These are phyloP conservation scores for Aspergillus niger DNA, from an alignment of 2,329 filamentous ascomycete species.

Conservation along the genomic window DNA sequence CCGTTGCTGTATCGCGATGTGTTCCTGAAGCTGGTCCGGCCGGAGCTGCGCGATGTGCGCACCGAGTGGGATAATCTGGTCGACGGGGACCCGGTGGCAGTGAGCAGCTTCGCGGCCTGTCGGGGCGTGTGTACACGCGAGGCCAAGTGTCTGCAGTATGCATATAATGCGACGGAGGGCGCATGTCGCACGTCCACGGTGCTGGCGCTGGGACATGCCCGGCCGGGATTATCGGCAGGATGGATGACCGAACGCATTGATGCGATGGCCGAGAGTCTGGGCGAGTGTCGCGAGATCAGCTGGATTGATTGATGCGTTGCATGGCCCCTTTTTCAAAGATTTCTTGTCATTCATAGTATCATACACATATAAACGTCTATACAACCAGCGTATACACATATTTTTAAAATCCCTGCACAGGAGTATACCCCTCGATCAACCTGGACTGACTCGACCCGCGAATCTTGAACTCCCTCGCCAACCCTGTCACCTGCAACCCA, in stretches of 20 bases:
- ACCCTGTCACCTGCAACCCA: constrained; percentile 1
- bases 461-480: constrained; percentile 6
- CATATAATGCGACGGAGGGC: background rate
- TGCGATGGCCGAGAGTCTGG: constrained; percentile 7
- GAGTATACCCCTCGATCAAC: background rate
- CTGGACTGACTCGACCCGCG: background rate
- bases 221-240: constrained; percentile 1
- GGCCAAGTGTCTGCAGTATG: constrained; percentile 9
- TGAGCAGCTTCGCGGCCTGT: background rate
- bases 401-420: background rate
- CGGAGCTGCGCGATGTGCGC: background rate
- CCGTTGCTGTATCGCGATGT: constrained; percentile 32
- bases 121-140: constrained; percentile 7
- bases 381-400: background rate
- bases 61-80: constrained; percentile 15
- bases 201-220: background rate
- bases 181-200: constrained; percentile 4
- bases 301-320: constrained; percentile 2
- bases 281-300: constrained; percentile 5
- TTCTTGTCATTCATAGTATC: background rate
- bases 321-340: too few species aligned
- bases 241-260: constrained; percentile 17
- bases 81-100: background rate
- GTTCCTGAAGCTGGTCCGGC: constrained; percentile 6
- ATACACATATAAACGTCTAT: background rate